Base-by-base conservation (phyloP, 2,329 filamentous ascomycete species). In the Aspergillus novofumigatus region DNA sequence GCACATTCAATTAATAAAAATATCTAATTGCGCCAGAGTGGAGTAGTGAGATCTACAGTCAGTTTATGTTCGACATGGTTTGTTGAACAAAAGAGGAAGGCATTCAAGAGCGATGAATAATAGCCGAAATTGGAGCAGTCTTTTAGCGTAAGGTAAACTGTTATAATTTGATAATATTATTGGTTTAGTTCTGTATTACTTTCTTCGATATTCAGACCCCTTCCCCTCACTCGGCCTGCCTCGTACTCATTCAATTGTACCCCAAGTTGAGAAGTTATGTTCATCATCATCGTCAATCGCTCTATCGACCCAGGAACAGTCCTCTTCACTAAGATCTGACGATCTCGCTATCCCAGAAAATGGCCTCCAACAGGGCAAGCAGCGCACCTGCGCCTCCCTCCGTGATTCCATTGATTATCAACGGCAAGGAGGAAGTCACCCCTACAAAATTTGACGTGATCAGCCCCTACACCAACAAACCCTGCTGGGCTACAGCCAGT, bases 401-500 rank as follows among this genome's bases (percentile, higher is more conserved):
- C 17, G 65, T 67, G 23, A 69, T 76, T 28, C 74, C 74, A 26
- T 57, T 76, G 26, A 62, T 75, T n/a, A 75, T 76, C 56, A 71
- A 75, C 49, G 72, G 72, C 52, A 62, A 68, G 42, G 70, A 75
- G 52, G 69, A 71, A 54, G 57, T 61, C 44, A 60, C 67, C 2
- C 49, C 65, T 8, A 56, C 65, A 1, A 69, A 69, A 8, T 75
- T 75, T 58, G 67, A 72, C 35, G 80, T 90, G 21, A 75, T 78
- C 57, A 83, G 80, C 26, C 87, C 87, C 4, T 70, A 72, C 21
- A 78, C 77, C 53, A 65, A 83, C 77, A 57, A 81, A 67, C 64
- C 79, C 28, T 74, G 84, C 50, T 80, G 86, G 71, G 75, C 81
- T 56, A 75, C 80, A 48, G 83, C 81, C 51, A 79, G 80, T n/a